Evolutionary conservation across 495 filamentous ascomycete species (phyloP), one percentile per base, ranked within the genome.

Genomic region (Aspergillus olivimuriae): DNA sequence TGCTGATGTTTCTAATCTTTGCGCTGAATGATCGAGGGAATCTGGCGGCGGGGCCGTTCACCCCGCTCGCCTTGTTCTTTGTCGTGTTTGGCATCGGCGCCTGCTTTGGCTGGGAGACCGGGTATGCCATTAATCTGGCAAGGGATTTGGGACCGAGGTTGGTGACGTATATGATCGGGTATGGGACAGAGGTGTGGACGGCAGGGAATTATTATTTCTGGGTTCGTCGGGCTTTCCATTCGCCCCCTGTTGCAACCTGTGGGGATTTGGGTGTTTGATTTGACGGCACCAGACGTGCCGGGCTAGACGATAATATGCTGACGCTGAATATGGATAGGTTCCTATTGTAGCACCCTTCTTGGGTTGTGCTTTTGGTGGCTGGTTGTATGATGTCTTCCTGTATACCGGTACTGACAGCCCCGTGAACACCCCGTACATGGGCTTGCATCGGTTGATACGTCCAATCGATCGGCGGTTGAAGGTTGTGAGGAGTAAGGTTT

Each of bases 21-120:
- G 81, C 78, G 0, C 54, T 84, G 22, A 81, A 80, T 50, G 81
- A 84, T 47, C 71, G 78, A n/a, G 57, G 48, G 2, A 79, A 79
- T 41, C 47, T 66, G 7, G 75, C 70, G 0, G 65, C 74, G 4
- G 65, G 74, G 3, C 44, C 62, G 12, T 41, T 80, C 21, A 69
- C 71, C 3, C 80, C 81, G 0, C 60, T 85, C 9, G 70, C 55
- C 1, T 60, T 84, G 4, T 80, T 84, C 58, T 83, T 84, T 51
- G 58, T 82, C 14, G 72, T 84, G 31, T 82, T 81, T 53, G 80
- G 80, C 2, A 72, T 84, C 17, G 81, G 79, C 14, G 76, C 78
- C 34, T 82, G 80, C 51, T 84, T 82, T 59, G 82, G 82, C 21
- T 83, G 75, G 73, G 78, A 84, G 53, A 84, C 81, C 4, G 81